Base-by-base conservation (phyloP, 495 filamentous ascomycete species). In the Trichoderma parareesei region DNA sequence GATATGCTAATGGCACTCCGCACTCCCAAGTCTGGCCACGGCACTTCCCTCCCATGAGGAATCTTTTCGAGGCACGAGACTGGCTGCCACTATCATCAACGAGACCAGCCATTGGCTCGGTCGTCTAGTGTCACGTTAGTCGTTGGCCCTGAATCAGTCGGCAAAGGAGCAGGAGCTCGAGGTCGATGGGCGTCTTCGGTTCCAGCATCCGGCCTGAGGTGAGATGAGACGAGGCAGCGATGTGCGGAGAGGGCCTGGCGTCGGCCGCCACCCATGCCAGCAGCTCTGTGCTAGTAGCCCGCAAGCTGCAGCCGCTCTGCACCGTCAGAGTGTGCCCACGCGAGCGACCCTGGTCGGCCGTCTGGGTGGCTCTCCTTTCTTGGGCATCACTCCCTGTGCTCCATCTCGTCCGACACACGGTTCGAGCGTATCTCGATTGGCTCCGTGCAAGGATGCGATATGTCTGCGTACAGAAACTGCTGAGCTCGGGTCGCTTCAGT, bases 251-350 rank as follows among this genome's bases (percentile, higher is more conserved):
- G 35, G 53, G 20, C 35, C 11, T 57, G 53, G 53, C 53, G 53
- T 27, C 53, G 14, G 27, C 53, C 9, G 18, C 37, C 8, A 11
- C 5, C 53, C 27, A 14, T 38, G 53, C 53, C 20, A 33, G 20
- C 11, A 27, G 27, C 27, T 27, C 27, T 27, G 27, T 27, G 27
- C 27, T 27, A 27, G 27, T 11, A 33, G 18, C n/a, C 7, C 27
- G 11, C 20, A 55, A 57, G 16, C 16, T 57, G 53, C 53, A 57
- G 53, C 53, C 53, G 37, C 53, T 57, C 53, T 57, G 53, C 20
- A 10, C 27, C 14, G 2, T 27, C 27, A 37, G 37, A 57, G 18
- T 11, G 53, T 35, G 53, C 53, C 53, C 20, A 35, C 9, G 53
- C 53, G 4, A 38, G 5, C 27, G 53, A 5, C 11, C 53, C 18